Conservation (phyloP, 805 yeast species). For the Deakozyma indianensis region DNA sequence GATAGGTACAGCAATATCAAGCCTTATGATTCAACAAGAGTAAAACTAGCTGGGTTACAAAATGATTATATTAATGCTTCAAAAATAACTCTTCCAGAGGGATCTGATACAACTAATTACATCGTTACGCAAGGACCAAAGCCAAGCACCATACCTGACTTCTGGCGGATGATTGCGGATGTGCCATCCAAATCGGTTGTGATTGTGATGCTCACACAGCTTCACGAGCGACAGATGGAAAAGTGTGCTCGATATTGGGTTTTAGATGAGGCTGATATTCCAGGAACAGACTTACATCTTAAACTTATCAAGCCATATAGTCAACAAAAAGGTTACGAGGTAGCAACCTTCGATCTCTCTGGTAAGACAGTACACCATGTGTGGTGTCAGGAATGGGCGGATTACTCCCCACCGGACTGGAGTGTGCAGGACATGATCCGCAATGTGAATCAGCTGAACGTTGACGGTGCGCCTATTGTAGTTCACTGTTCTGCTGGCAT, state of each 20-base stretch:
- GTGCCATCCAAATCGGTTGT: slow-evolving; percentile 54
- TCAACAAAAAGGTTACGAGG: slow-evolving; percentile 13
- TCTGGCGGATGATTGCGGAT: slow-evolving; percentile 65
- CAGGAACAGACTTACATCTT: slow-evolving; percentile 20
- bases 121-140: slow-evolving; percentile 91
- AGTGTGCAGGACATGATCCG: slow-evolving; percentile 28
- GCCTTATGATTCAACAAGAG: slow-evolving; percentile 52
- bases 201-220: slow-evolving; percentile 62
- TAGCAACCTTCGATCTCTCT: slow-evolving; percentile 11
- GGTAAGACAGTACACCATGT: slow-evolving; percentile 34
- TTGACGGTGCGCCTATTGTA: slow-evolving; percentile 39
- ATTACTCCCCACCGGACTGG: slow-evolving; percentile 45
- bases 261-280: slow-evolving; percentile 29
- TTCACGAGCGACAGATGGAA: slow-evolving; percentile 59
- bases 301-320: slow-evolving; percentile 6
- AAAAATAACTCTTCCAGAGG: slow-evolving; percentile 35
- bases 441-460: slow-evolving; percentile 28
- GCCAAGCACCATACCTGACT: slow-evolving; percentile 58
- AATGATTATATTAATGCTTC: slow-evolving; percentile 80
- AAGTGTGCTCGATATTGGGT: slow-evolving; percentile 81
- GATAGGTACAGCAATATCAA: slow-evolving; percentile 51
- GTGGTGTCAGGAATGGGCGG: slow-evolving; percentile 76
- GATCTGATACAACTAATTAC: slow-evolving; percentile 19
- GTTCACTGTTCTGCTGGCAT: slow-evolving; percentile 97
- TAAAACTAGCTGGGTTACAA: slow-evolving; percentile 17